Base-by-base conservation (phyloP, 2,329 filamentous ascomycete species). In the Claviceps sp. region DNA sequence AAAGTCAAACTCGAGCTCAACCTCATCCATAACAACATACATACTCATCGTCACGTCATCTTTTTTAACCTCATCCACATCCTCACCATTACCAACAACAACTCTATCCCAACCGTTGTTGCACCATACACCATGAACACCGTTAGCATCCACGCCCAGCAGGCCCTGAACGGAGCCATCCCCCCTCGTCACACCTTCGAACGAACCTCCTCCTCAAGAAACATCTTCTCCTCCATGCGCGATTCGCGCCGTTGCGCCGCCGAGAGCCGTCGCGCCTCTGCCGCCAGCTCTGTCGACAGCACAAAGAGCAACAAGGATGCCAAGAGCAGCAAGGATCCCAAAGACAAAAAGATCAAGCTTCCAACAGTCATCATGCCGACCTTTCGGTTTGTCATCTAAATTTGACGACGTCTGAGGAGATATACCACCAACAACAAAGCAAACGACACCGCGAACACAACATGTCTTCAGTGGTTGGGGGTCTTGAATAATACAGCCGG, bases 381-480 rank as follows among this genome's bases (percentile, higher is more conserved):
- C 26, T 50, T 55, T 36, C 51, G 51, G 44, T 54, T 43, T 47
- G 47, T 50, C 53, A 53, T 50, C 43, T 56, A 22, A 6, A 24
- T 30, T 48, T 18, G 14, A 5, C 1, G 4, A n/a, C 5, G 14
- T 11, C 30, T 14, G 7, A 1, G 14, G 14, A 5, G 14, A 40
- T n/a, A 1, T 40, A 40, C 37, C 14, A 40, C 7, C 14, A 40
- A 6, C 14, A n/a, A 40, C 37, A 40, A 16, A 40, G 5, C 8
- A 34, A 34, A 34, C 30, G 9, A 34, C 4, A 11, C 8, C 30
- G 30, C 30, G 30, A 34, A 34, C 9, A 34, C 30, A 34, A 34
- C 1, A 34, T 34, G 30, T 34, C 30, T 34, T 11, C 30, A 4
- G 30, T 11, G 30, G 30, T 34, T 9, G 30, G 11, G 30, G 30